Conservation (phyloP, 768 basidiomycete genomes). For the Gloeostereum incarnatum region DNA sequence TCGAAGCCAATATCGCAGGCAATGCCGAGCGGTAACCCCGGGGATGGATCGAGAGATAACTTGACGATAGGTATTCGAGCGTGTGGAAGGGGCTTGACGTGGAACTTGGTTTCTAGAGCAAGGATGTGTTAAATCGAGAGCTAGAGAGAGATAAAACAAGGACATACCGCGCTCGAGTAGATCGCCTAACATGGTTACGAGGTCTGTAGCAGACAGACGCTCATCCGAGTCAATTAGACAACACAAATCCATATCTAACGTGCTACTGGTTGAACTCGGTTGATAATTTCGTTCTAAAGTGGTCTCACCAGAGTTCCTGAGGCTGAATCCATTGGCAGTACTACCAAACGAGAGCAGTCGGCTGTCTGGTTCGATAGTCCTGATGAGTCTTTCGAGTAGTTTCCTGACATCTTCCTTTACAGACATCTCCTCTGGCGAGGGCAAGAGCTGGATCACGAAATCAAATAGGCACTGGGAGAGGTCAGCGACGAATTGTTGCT, state of each 20-base stretch:
- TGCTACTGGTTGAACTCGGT: constrained; percentile 2
- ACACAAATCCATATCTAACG: constrained; percentile 94
- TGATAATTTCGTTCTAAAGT: background rate
- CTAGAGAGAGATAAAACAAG: constrained; percentile 2
- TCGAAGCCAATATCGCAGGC: constrained; percentile 99
- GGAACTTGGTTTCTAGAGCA: constrained; percentile 82
- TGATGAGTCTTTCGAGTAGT: constrained; percentile 89
- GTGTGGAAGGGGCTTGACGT: constrained; percentile 92
- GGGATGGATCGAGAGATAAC: constrained; percentile 82
- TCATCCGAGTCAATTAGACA: constrained; percentile 88
- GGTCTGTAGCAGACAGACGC: constrained; percentile 73
- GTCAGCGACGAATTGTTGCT: constrained; percentile 65
- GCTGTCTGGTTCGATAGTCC: constrained; percentile 89
- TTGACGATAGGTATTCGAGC: constrained; percentile 99
- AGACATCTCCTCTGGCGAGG: constrained; percentile 81
- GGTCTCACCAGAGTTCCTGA: constrained; percentile 80
- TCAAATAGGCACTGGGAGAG: constrained; percentile 89
- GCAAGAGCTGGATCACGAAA: constrained; percentile 88
- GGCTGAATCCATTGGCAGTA: constrained; percentile 94
- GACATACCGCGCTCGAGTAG: constrained; percentile 83
- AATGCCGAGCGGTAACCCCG: constrained; percentile 76
- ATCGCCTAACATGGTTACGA: constrained; percentile 91
- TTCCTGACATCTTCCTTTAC: constrained; percentile 96
- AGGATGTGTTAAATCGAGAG: constrained; percentile 7
- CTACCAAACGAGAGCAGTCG: constrained; percentile 91